Evolutionary conservation across 345 rosid genomes (phyloP).

Genomic region (Zanthoxylum bungeanum): DNA sequence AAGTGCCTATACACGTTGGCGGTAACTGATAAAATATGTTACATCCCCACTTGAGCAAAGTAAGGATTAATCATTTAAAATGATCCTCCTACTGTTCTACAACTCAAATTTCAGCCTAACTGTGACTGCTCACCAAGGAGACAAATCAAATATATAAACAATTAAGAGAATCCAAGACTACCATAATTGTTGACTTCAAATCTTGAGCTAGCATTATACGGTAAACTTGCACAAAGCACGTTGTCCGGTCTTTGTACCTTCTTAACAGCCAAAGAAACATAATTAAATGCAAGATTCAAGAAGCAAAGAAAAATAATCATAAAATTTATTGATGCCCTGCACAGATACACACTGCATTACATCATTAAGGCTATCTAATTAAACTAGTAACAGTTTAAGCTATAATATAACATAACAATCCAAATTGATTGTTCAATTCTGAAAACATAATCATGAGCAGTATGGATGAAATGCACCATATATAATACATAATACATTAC

Average conservation of each 20-base stretch:
- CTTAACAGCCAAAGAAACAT: neutral
- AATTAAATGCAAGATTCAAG: no score
- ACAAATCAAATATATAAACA: neutral
- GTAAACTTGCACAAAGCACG: neutral
- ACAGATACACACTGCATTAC: neutral
- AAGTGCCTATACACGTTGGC: neutral
- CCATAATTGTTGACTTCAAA: neutral
- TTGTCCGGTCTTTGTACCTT: neutral
- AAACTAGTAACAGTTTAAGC: no score
- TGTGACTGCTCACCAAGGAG: neutral
- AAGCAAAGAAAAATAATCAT: constrained; percentile 5
- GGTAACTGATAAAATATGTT: neutral
- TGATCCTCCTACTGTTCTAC: neutral
- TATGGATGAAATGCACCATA: no score
- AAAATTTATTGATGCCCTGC: neutral
- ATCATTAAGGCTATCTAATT: no score
- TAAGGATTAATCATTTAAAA: neutral
- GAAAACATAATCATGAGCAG: neutral
- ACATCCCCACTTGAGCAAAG: neutral
- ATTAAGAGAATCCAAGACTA: neutral
- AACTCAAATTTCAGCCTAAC: constrained; percentile 3
- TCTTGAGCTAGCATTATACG: neutral
- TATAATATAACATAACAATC: neutral
- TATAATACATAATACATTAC: no score
- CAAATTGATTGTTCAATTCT: neutral